Conservation (phyloP, 2,329 filamentous ascomycete genomes). For the Claviceps pazoutovae region DNA sequence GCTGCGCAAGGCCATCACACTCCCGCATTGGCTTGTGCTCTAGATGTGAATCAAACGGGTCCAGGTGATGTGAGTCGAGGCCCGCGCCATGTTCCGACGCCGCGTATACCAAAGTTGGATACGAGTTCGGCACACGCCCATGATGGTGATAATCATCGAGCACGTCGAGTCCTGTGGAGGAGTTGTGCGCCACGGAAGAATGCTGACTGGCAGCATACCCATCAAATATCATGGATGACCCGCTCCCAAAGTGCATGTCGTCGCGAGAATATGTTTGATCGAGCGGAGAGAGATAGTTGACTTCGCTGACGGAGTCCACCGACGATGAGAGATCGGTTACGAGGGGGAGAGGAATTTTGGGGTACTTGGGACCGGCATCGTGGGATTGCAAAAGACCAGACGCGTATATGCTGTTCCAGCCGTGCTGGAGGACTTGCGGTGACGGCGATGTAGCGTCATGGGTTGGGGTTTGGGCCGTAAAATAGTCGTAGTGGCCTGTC, state of each 20-base stretch:
- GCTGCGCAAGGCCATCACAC: slow-evolving; percentile 37
- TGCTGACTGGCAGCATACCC: slow-evolving; percentile 34
- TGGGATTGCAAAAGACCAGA: slow-evolving; percentile 22
- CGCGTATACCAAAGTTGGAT: slow-evolving; percentile 46
- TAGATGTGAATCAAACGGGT: slow-evolving; percentile 42
- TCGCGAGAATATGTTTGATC: slow-evolving; percentile 43
- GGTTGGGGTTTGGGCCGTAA: slow-evolving; percentile 34
- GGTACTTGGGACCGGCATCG: slow-evolving; percentile 24
- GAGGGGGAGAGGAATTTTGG: slow-evolving; percentile 31
- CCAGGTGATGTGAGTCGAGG: slow-evolving; percentile 44
- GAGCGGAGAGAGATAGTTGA: slow-evolving; percentile 48
- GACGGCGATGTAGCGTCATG: slow-evolving; percentile 29
- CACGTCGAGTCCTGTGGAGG: slow-evolving; percentile 30
- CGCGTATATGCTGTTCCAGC: slow-evolving; percentile 36
- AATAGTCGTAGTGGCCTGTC: slow-evolving; percentile 30
- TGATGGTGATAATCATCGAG: slow-evolving; percentile 33
- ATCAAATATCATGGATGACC: slow-evolving; percentile 43
- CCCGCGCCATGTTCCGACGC: slow-evolving; percentile 47
- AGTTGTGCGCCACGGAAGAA: slow-evolving; percentile 42
- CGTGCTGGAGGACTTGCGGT: slow-evolving; percentile 24
- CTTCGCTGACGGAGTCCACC: slow-evolving; percentile 46
- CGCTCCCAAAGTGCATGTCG: slow-evolving; percentile 41
- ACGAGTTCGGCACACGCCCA: slow-evolving; percentile 41
- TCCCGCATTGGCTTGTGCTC: slow-evolving; percentile 39
- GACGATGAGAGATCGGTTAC: slow-evolving; percentile 39